phyloP scores from a whole-genome alignment of 257 asterid species.

The Euphrasia confusa region DNA sequence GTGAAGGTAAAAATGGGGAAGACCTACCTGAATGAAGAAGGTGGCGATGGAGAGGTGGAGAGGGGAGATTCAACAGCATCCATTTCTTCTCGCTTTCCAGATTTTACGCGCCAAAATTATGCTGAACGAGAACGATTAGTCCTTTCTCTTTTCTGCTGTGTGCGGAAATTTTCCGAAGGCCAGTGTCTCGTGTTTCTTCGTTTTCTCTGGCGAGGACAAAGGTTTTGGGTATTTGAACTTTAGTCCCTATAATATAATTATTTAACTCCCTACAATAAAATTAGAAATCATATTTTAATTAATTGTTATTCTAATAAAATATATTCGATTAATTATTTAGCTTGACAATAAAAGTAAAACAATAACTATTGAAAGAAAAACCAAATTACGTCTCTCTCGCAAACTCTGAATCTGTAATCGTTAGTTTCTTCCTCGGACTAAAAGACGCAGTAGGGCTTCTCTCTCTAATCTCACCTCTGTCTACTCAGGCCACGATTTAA shows the following conservation, averaged over 20 bases:
- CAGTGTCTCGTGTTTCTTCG: neutral
- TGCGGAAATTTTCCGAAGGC: neutral
- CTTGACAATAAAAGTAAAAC: no score
- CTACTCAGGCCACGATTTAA: conserved; percentile 43
- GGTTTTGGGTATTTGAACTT: no score
- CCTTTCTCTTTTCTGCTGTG: neutral
- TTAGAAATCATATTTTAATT: no score
- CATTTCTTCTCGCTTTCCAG: conserved; percentile 32
- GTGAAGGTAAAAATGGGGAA: conserved; percentile 29
- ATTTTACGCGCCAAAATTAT: conserved; percentile 12
- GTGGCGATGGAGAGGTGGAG: conserved; percentile 56
- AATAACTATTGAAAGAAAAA: neutral
- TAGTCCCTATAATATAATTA: no score
- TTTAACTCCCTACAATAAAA: no score
- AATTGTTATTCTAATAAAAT: no score
- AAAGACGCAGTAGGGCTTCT: conserved; percentile 55
- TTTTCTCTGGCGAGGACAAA: neutral
- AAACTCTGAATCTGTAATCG: conserved; percentile 34
- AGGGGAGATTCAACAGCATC: conserved; percentile 50
- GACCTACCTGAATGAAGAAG: conserved; percentile 51
- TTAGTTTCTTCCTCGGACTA: conserved; percentile 32
- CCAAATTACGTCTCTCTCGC: conserved; percentile 21
- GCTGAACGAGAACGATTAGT: neutral
- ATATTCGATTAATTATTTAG: no score
- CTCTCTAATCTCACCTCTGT: conserved; percentile 31